phyloP scores from a whole-genome alignment of 192 early-diverging fungal genomes.

The Entrophospora sp. region DNA sequence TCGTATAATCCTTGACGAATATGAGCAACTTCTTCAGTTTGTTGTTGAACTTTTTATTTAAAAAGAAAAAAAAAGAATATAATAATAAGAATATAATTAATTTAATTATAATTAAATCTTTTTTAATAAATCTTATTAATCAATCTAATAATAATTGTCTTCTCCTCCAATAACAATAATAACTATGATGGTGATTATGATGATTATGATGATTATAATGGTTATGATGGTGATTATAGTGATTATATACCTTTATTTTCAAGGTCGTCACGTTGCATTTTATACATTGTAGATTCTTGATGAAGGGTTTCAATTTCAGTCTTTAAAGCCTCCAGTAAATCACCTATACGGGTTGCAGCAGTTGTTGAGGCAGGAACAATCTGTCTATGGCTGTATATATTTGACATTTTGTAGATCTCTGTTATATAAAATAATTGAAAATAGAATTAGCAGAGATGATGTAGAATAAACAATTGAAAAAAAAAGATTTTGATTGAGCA shows the following conservation, averaged over 20 bases:
- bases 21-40: constrained; percentile 14
- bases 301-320: constrained; percentile 69
- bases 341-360: constrained; percentile 47
- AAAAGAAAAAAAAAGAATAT: background rate
- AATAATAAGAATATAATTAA: background rate
- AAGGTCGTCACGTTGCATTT: constrained; percentile 76
- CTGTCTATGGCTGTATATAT: constrained; percentile 72
- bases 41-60: constrained; percentile 15
- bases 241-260: constrained; percentile 72
- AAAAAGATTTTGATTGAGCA: too few species aligned
- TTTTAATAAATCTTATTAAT: background rate
- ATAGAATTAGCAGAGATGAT: too few species aligned
- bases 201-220: too few species aligned
- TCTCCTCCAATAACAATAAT: too few species aligned
- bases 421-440: too few species aligned
- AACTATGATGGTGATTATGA: too few species aligned
- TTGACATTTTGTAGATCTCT: too few species aligned
- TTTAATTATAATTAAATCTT: background rate
- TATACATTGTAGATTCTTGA: constrained; percentile 64
- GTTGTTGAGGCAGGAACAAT: constrained; percentile 53
- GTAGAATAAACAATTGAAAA: too few species aligned
- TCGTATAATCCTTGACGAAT: constrained; percentile 20
- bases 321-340: constrained; percentile 76
- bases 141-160: background rate
- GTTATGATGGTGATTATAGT: too few species aligned